These are phyloP conservation scores for Solanum hybrid DNA, from an alignment of 305 asterid genomes.

Conservation along the genomic window DNA sequence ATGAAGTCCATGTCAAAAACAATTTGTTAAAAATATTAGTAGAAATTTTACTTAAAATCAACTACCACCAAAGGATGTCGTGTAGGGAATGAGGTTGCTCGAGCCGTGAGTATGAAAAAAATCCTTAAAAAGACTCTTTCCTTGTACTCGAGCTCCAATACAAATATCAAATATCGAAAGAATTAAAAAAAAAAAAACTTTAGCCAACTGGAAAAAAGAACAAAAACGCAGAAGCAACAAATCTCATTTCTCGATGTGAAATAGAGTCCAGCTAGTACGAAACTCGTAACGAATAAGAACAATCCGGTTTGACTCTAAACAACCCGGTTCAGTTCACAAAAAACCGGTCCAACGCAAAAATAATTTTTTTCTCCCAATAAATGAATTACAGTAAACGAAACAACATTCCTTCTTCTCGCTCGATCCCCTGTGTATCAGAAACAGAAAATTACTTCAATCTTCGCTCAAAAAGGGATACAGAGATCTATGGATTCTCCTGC, in stretches of 20 bases:
- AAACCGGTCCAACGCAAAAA: background rate
- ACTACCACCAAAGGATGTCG: background rate
- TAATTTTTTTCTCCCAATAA: background rate
- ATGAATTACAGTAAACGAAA: constrained; percentile 6
- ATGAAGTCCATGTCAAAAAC: background rate
- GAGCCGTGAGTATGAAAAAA: too few relatives aligned
- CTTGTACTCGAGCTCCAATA: too few relatives aligned
- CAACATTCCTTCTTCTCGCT: constrained; percentile 5
- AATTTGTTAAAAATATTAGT: too few relatives aligned
- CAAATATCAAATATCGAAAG: too few relatives aligned
- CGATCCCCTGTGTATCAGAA: constrained; percentile 16
- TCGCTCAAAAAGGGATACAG: background rate
- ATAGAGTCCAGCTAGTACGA: background rate
- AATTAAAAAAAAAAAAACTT: background rate
- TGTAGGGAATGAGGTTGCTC: too few relatives aligned
- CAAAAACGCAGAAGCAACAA: background rate
- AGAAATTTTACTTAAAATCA: background rate
- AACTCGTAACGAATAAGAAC: background rate
- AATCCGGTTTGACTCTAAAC: background rate
- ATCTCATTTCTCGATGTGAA: background rate
- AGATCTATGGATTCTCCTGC: constrained; percentile 5
- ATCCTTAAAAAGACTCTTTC: accelerated
- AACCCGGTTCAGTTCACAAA: background rate
- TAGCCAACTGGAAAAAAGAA: background rate
- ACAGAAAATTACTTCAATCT: constrained; percentile 13